These are phyloP conservation scores for Fusarium sp. DNA, from an alignment of 2,329 filamentous ascomycete genomes.

Conservation along the genomic window DNA sequence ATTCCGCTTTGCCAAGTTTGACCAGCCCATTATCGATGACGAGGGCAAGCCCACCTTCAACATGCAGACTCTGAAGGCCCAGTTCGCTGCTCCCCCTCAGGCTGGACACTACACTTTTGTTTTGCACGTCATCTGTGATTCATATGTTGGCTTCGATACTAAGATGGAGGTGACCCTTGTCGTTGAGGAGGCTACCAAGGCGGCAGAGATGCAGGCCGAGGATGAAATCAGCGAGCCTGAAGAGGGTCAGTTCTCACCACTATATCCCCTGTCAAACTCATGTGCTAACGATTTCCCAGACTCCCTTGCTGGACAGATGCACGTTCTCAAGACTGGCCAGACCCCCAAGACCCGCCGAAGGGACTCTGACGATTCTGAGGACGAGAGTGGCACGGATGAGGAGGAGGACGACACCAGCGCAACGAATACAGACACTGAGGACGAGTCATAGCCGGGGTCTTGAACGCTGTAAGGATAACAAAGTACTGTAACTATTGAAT, in stretches of 20 bases:
- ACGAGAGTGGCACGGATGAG: slow-evolving; percentile 82
- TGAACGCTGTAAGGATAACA: background rate
- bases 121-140: slow-evolving; percentile 93
- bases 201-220: slow-evolving; percentile 79
- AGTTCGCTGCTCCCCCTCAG: slow-evolving; percentile 94
- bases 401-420: slow-evolving; percentile 73
- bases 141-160: slow-evolving; percentile 92
- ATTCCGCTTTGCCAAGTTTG: slow-evolving; percentile 93
- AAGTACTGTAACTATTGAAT: slow-evolving; percentile 18
- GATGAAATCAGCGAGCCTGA: slow-evolving; percentile 98
- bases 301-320: slow-evolving; percentile 90
- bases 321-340: slow-evolving; percentile 78
- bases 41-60: slow-evolving; percentile 89
- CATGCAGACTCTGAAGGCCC: slow-evolving; percentile 95
- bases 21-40: slow-evolving; percentile 84
- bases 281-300: slow-evolving; percentile 61
- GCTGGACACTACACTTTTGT: slow-evolving; percentile 93
- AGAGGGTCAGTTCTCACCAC: slow-evolving; percentile 73
- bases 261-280: background rate
- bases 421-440: slow-evolving; percentile 74
- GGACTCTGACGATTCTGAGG: slow-evolving; percentile 69
- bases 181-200: slow-evolving; percentile 89
- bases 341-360: slow-evolving; percentile 67
- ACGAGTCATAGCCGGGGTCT: slow-evolving; percentile 57
- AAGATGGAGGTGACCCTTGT: slow-evolving; percentile 89